Conservation (phyloP, 305 asterid species). For the Fraxinus platypoda region DNA sequence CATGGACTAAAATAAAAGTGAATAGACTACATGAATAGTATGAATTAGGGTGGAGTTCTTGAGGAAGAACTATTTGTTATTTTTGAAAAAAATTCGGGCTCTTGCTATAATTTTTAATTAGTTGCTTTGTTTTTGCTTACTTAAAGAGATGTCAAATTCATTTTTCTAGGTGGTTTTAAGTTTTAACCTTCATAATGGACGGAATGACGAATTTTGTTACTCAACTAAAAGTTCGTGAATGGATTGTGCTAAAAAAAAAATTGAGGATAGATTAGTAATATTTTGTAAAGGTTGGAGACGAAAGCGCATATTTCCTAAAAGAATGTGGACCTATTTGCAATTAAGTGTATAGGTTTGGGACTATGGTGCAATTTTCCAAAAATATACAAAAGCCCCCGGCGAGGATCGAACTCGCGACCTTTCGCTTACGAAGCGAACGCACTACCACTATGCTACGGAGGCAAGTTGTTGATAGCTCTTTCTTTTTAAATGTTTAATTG, state of each 20-base stretch:
- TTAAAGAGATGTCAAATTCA: background rate
- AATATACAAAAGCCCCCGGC: background rate
- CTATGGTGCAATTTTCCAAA: background rate
- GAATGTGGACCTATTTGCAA: background rate
- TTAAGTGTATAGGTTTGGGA: background rate
- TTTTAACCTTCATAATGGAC: background rate
- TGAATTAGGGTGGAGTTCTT: background rate
- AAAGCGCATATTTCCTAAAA: background rate
- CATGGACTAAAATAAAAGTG: background rate
- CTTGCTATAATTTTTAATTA: background rate
- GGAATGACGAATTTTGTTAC: background rate
- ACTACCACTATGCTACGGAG: constrained; percentile 88
- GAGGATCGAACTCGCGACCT: constrained; percentile 92
- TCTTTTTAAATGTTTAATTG: background rate
- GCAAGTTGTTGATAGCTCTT: background rate
- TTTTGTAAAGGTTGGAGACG: background rate
- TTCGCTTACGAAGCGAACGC: constrained; percentile 99
- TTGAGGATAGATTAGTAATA: background rate
- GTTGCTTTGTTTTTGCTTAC: background rate
- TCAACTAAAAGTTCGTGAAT: background rate
- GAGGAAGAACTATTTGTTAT: background rate
- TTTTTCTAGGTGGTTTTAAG: background rate
- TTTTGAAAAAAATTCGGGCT: background rate
- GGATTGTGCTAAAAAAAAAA: background rate
- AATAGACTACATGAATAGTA: background rate